A percentile compares a stretch with the other conserved stretches of the same genome.
Conservation (phyloP, 2,329 filamentous ascomycete genomes). For the Sphaerulina vaccinii region DNA sequence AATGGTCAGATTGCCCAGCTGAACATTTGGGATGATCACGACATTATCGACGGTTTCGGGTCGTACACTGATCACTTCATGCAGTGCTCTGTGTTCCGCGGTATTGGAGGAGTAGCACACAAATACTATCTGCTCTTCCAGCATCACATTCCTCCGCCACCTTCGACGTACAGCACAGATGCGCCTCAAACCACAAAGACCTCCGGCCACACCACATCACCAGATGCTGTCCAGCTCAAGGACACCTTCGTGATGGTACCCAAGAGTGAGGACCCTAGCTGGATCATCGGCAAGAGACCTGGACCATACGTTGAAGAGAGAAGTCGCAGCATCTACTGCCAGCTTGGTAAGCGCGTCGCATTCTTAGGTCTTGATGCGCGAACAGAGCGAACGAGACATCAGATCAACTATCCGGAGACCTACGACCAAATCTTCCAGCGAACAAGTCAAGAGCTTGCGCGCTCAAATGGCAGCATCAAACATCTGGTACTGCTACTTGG, state of each 20-base stretch:
- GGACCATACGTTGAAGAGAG: constrained; percentile 65
- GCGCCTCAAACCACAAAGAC: constrained; percentile 54
- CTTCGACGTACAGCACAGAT: constrained; percentile 82
- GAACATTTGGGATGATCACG: constrained; percentile 66
- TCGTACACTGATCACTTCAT: constrained; percentile 68
- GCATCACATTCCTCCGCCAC: constrained; percentile 78
- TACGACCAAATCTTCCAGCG: constrained; percentile 60
- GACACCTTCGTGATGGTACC: constrained; percentile 68
- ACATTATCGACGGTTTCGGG: constrained; percentile 62
- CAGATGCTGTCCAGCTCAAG: constrained; percentile 70
- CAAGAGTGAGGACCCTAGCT: constrained; percentile 64
- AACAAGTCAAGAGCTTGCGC: constrained; percentile 52
- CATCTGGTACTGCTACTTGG: constrained; percentile 64
- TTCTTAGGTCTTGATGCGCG: constrained; percentile 61
- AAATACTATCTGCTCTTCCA: constrained; percentile 65
- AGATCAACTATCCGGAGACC: constrained; percentile 80
- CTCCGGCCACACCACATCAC: constrained; percentile 47
- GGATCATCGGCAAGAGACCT: constrained; percentile 73
- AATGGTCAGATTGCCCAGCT: constrained; percentile 64
- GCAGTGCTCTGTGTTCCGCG: constrained; percentile 63
- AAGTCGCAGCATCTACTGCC: constrained; percentile 62
- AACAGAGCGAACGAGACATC: constrained; percentile 80
- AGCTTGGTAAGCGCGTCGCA: constrained; percentile 64
- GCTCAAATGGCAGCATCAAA: constrained; percentile 56
- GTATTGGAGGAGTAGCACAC: constrained; percentile 59